These are phyloP conservation scores for Echeveria elegans DNA, from an alignment of 164 flowering plant genomes.

Conservation along the genomic window DNA sequence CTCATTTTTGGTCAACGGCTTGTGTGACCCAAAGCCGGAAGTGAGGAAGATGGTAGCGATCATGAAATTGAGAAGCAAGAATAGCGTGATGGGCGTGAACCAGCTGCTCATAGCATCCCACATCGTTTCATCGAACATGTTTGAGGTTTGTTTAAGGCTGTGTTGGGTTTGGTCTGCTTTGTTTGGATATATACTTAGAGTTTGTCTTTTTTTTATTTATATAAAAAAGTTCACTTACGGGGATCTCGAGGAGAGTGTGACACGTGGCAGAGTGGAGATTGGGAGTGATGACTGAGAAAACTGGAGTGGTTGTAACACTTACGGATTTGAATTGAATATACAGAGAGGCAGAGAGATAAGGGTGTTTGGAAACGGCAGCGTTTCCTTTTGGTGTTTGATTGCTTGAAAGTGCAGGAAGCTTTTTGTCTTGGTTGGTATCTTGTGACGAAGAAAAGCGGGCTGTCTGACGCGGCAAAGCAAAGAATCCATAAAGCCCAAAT, in stretches of 20 bases:
- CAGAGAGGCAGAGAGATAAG: background rate
- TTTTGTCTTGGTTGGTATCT: no score
- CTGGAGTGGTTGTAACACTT: background rate
- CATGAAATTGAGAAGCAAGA: slow-evolving; percentile 1
- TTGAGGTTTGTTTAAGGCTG: background rate
- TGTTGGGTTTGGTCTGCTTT: background rate
- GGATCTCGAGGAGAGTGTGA: background rate
- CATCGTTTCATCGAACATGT: background rate
- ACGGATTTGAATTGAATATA: background rate
- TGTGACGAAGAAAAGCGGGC: no score
- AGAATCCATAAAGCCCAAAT: no score
- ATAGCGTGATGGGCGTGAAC: background rate
- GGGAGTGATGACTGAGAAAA: background rate
- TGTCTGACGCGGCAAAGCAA: no score
- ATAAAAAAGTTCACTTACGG: background rate
- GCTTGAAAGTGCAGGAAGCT: no score
- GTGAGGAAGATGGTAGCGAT: slow-evolving; percentile 6
- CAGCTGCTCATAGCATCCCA: slow-evolving; percentile 1
- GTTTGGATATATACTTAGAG: background rate
- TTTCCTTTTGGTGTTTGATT: background rate
- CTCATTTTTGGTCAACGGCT: background rate
- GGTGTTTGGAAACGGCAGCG: background rate
- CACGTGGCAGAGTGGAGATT: background rate
- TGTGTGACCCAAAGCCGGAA: background rate
- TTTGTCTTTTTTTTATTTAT: no score